Conservation (phyloP, 495 filamentous ascomycete species). For the Pseudoneurospora amorphoporcata region DNA sequence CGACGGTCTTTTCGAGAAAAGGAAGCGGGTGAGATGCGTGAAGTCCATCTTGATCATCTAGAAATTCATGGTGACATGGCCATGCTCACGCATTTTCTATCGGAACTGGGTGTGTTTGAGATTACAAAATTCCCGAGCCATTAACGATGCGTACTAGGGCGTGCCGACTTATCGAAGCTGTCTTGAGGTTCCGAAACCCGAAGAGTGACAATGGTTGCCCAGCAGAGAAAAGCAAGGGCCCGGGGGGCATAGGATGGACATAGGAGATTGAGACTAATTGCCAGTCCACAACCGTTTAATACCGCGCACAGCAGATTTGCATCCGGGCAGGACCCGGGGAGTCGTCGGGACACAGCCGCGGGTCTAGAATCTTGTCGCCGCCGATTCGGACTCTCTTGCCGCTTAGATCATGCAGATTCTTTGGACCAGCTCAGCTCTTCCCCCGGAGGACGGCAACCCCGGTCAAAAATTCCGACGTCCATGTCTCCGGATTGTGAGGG, state of each 20-base stretch:
- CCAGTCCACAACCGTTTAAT: neutral
- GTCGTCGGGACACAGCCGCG: neutral
- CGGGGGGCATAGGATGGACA: neutral
- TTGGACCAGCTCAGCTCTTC: neutral
- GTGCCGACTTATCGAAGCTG: neutral
- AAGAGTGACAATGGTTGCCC: neutral
- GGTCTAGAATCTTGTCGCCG: neutral
- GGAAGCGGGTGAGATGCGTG: neutral
- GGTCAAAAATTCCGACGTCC: neutral
- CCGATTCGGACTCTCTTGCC: neutral
- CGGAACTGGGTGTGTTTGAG: neutral
- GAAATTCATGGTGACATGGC: neutral
- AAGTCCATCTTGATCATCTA: neutral
- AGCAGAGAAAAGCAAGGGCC: neutral
- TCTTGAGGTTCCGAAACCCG: neutral
- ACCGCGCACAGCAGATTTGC: neutral
- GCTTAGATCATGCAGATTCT: neutral
- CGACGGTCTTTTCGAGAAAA: neutral
- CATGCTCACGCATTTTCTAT: neutral
- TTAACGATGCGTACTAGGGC: neutral
- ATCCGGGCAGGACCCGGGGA: neutral
- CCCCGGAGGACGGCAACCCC: neutral
- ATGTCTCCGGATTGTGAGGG: neutral
- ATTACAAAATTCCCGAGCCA: neutral
- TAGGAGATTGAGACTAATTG: neutral